Evolutionary conservation across 768 basidiomycete species (phyloP).

Genomic region (Russula foetens): DNA sequence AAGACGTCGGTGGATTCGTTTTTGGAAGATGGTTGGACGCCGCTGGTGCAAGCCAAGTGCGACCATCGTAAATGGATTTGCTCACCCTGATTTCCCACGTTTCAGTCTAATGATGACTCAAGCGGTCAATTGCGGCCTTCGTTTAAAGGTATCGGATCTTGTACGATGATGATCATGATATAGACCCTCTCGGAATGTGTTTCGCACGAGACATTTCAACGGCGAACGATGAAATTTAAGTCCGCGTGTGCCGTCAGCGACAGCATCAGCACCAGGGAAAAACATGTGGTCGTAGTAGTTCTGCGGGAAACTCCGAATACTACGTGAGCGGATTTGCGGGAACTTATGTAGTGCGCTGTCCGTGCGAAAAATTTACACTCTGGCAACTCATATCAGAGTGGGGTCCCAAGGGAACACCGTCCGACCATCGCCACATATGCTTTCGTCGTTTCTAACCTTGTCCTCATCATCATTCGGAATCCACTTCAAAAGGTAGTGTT

Average conservation of each 20-base stretch:
- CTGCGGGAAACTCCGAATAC: background rate
- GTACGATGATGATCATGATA: background rate
- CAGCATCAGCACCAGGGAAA: background rate
- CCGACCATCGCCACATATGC: background rate
- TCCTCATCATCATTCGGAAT: background rate
- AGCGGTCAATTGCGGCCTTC: background rate
- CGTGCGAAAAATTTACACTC: background rate
- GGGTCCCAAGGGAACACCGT: background rate
- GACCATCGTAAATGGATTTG: conserved; percentile 8
- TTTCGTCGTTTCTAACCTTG: background rate
- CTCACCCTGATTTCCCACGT: conserved; percentile 2
- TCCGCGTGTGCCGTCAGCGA: background rate
- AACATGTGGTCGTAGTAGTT: background rate
- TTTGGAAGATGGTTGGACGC: background rate
- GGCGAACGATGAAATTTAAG: background rate
- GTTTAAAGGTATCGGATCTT: background rate
- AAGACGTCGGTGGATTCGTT: background rate
- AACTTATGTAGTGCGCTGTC: background rate
- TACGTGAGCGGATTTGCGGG: background rate
- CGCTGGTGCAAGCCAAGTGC: background rate
- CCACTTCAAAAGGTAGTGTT: background rate
- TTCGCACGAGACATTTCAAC: background rate
- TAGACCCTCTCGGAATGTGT: background rate
- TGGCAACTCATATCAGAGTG: background rate
- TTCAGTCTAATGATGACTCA: background rate